A percentile compares a stretch with the other conserved stretches of the same genome.
These are phyloP conservation scores for Vaccinium myrtillus DNA, from an alignment of 148 eudicot species.

Conservation along the genomic window DNA sequence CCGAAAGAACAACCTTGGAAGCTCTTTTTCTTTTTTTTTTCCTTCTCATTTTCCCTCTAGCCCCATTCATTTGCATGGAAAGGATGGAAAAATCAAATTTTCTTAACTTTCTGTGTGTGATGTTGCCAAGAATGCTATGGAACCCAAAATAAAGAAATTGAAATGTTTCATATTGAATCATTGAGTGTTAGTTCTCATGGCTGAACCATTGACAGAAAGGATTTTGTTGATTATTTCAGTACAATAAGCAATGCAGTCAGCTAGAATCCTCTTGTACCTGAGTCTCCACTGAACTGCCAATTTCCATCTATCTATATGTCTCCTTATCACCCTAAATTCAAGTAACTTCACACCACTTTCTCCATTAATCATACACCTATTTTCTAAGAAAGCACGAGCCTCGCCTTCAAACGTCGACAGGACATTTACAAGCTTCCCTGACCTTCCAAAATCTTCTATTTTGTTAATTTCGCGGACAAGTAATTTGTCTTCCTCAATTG, in stretches of 20 bases:
- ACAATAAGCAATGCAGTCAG: constrained; percentile 57
- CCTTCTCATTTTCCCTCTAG: no score
- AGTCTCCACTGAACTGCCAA: constrained; percentile 83
- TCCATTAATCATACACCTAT: constrained; percentile 25
- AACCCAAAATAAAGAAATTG: neutral
- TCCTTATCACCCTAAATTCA: constrained; percentile 26
- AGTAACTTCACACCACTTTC: constrained; percentile 15
- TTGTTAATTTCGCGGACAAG: constrained; percentile 41
- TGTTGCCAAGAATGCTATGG: no score
- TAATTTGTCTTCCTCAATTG: constrained; percentile 58
- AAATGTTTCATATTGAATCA: neutral
- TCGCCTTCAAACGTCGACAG: constrained; percentile 32
- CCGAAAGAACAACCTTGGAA: no score
- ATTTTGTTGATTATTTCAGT: constrained; percentile 28
- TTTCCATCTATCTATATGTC: constrained; percentile 58
- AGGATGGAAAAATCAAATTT: no score
- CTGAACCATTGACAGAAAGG: neutral
- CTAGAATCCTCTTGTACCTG: constrained; percentile 54
- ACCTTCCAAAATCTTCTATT: constrained; percentile 31
- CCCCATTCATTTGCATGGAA: no score
- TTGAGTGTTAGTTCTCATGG: neutral
- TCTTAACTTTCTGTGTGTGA: no score
- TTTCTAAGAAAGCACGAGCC: constrained; percentile 41
- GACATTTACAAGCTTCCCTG: constrained; percentile 22
- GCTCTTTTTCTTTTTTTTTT: no score